phyloP scores from a whole-genome alignment of 2,329 filamentous ascomycete genomes.

The Tetracladium maxilliforme region DNA sequence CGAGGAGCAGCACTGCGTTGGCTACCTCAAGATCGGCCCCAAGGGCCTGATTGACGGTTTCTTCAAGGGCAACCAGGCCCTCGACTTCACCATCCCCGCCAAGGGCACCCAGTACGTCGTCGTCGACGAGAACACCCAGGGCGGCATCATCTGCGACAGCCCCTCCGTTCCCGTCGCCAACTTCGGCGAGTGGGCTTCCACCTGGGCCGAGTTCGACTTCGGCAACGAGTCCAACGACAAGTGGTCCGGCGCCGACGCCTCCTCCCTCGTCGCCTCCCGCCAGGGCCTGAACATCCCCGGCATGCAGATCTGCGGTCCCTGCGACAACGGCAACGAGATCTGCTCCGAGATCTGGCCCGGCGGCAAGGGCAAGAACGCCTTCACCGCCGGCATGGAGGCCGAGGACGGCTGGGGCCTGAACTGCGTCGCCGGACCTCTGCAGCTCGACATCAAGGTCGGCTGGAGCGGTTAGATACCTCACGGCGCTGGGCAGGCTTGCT shows the following conservation, averaged over 20 bases:
- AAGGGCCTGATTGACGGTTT: too few species aligned
- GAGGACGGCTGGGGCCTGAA: conserved; percentile 19
- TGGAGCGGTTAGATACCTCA: too few species aligned
- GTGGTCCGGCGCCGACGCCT: conserved; percentile 36
- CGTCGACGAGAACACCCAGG: conserved; percentile 30
- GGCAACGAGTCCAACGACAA: conserved; percentile 26
- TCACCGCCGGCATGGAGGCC: conserved; percentile 25
- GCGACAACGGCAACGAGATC: conserved; percentile 13
- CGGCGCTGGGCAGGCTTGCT: too few species aligned
- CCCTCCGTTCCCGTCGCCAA: conserved; percentile 16
- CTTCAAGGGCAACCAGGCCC: too few species aligned
- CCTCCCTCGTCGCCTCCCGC: conserved; percentile 26
- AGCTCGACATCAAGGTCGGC: conserved; percentile 10
- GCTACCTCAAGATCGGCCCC: too few species aligned
- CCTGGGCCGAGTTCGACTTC: conserved; percentile 36
- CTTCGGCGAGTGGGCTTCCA: conserved; percentile 24
- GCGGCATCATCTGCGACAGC: conserved; percentile 28
- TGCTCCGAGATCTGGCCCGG: conserved; percentile 6
- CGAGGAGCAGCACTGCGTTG: too few species aligned
- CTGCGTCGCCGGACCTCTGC: conserved; percentile 9
- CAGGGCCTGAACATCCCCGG: conserved; percentile 14
- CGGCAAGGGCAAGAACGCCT: conserved; percentile 23
- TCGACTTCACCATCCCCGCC: too few species aligned
- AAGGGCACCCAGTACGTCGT: conserved; percentile 24
- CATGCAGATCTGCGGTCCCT: conserved; percentile 20